Base-by-base conservation (phyloP, 345 rosid genomes). In the Trapa bicornis region DNA sequence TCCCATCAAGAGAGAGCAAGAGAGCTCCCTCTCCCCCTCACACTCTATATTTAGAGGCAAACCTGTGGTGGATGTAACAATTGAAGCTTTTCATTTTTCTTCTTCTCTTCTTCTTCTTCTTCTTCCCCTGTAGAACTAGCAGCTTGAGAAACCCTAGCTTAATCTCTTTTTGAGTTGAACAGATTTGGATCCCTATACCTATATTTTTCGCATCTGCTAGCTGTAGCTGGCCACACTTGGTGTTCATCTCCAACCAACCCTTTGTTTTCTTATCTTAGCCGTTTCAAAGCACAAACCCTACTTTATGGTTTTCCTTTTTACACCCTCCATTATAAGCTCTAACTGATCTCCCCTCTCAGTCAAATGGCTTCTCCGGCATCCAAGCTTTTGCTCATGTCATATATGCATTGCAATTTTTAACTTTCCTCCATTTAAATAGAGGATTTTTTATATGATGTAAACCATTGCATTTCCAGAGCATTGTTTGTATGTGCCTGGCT, bases 401-500 rank as follows among this genome's bases (percentile, higher is more conserved):
- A 45, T 45, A 11, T n/a, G n/a, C 60, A 0, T 54, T 54, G 33
- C 60, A 54, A 6, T 7, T 5, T 6, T 15, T 1, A 54, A 54
- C 22, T 4, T 50, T 50, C 29, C 29, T 22, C 29, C 29, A 22
- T 22, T 50, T 15, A 14, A 50, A 2, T 50, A 1, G 16, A 2
- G 8, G 8, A 11, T 62, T 35, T 36, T 15, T 17, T 7, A 8
- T 64, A 6, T 15, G 2, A 45, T 38, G 4, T 17, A 6, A 9
- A 65, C 16, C 8, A 13, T 41, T 41, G 37, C 37, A 65, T 42
- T n/a, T 4, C 37, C 35, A 36, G 67, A 33, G 67, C 52, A 42
- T 65, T 22, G 42, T 14, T 29, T 9, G 67, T 73, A 75, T 87
- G 79, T 87, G 95, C 97, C 97, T 91, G 97, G 97, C 97, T 91